phyloP scores from a whole-genome alignment of 148 eudicot species.

The Rhododendron griersonianum region DNA sequence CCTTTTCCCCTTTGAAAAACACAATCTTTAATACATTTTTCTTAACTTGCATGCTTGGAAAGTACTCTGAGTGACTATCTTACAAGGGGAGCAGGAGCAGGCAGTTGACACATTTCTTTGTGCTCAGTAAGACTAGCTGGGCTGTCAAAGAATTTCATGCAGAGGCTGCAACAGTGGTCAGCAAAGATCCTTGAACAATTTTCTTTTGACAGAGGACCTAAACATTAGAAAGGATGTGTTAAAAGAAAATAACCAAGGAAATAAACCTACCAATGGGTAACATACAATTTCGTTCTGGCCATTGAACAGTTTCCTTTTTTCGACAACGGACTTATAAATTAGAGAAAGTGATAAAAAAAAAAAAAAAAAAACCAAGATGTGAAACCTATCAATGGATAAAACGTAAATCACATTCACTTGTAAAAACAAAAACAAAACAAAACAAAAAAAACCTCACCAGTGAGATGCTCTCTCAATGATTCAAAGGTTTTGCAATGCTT shows the following conservation, averaged over 20 bases:
- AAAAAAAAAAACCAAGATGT: conserved; percentile 4
- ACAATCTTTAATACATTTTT: not conserved
- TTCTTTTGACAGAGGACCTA: conserved; percentile 54
- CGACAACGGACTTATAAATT: conserved; percentile 46
- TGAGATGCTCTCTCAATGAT: conserved; percentile 69
- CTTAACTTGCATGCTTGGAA: not conserved
- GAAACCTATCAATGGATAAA: not conserved
- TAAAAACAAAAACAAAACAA: too few relatives aligned
- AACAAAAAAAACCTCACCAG: conserved; percentile 25
- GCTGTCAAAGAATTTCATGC: conserved; percentile 55
- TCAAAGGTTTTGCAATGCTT: conserved; percentile 75
- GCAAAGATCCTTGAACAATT: conserved; percentile 48
- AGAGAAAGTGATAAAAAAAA: conserved; percentile 3
- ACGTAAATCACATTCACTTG: not conserved
- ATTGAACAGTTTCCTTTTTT: conserved; percentile 37
- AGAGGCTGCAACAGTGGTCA: conserved; percentile 56
- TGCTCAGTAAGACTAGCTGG: conserved; percentile 42
- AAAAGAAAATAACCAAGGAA: conserved; percentile 6
- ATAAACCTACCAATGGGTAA: not conserved
- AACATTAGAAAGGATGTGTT: conserved; percentile 9
- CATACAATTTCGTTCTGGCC: not conserved
- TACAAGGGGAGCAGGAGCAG: conserved; percentile 54
- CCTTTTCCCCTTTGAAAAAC: not conserved
- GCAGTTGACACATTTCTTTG: conserved; percentile 41
- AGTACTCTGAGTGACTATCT: conserved; percentile 17